Base-by-base conservation (phyloP, 2,329 filamentous ascomycete species). In the Fusarium staphyleae region DNA sequence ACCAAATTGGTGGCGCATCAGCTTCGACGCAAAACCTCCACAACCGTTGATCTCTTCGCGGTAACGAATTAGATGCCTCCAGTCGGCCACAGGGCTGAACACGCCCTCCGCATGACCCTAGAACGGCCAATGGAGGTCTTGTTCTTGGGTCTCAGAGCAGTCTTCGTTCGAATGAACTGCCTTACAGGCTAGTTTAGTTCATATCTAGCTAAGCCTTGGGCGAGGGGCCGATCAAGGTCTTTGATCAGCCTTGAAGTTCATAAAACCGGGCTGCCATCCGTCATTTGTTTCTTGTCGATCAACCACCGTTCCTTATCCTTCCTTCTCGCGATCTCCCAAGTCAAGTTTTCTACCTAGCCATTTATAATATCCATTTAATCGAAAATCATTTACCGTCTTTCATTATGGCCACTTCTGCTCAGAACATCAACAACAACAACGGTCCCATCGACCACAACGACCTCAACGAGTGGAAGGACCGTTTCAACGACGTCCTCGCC, bases 401-500 rank as follows among this genome's bases (percentile, higher is more conserved):
- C 32, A 60, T 24, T 41, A 66, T 66, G 64, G 54, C 64, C 5
- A 24, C 62, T 14, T 62, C 57, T 10, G 39, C 45, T 49, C 32
- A 56, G 48, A 42, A 62, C 48, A 16, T 34, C 3, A 37, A 65
- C 15, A 69, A 65, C 15, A 69, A 61, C 53, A 68, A 67, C 54
- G 73, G 73, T 36, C 70, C 73, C 24, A 68, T 79, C 53, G 71
- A 74, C 70, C 69, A 79, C 57, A 64, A 71, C 49, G 78, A 80
- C 48, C 63, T 79, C 30, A 70, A 76, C 32, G 69, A 77, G 48
- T 80, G 77, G 78, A 78, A 75, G 62, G 60, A 62, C 14, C 72
- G 73, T 13, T 69, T 78, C 69, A 79, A 79, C 65, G 69, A 74
- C 10, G 72, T 78, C 42, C 69, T 78, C 37, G 72, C 75, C 42